Evolutionary conservation across 768 basidiomycete genomes (phyloP).

Genomic region (Leccinum subgranulosum): DNA sequence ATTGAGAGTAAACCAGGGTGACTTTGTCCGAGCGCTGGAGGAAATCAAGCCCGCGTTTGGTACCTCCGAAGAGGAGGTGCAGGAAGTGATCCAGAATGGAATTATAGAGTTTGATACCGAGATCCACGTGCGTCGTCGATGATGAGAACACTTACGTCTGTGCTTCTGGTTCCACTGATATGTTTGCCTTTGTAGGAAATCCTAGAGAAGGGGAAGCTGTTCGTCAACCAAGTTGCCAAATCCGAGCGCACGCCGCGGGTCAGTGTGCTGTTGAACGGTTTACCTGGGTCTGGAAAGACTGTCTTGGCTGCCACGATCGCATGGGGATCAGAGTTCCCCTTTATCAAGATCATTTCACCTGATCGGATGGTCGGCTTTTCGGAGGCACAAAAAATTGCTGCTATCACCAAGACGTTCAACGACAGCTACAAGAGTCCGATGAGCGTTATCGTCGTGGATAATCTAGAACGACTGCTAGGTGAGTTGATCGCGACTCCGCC

Average conservation of each 20-base stretch:
- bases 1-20: constrained; percentile 77
- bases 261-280: constrained; percentile 84
- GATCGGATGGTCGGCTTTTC: constrained; percentile 96
- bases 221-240: constrained; percentile 91
- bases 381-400: constrained; percentile 87
- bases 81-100: constrained; percentile 91
- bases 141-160: not conserved
- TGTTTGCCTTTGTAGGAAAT: constrained; percentile 56
- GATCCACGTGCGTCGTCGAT: constrained; percentile 56
- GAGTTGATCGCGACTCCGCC: constrained; percentile 19
- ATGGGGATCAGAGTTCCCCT: constrained; percentile 89
- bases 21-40: constrained; percentile 88
- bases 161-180: constrained; percentile 4
- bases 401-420: constrained; percentile 88
- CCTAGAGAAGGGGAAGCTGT: constrained; percentile 78
- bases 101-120: constrained; percentile 82
- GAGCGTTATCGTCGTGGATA: constrained; percentile 95
- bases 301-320: constrained; percentile 94
- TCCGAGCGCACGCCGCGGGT: constrained; percentile 91
- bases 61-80: constrained; percentile 94
- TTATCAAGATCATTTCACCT: constrained; percentile 95
- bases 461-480: constrained; percentile 91
- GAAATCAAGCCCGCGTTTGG: constrained; percentile 97
- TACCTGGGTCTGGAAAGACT: constrained; percentile 90
- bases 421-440: constrained; percentile 98